Base-by-base conservation (phyloP, 2,329 filamentous ascomycete genomes). In the Metarhizium guizhouense region DNA sequence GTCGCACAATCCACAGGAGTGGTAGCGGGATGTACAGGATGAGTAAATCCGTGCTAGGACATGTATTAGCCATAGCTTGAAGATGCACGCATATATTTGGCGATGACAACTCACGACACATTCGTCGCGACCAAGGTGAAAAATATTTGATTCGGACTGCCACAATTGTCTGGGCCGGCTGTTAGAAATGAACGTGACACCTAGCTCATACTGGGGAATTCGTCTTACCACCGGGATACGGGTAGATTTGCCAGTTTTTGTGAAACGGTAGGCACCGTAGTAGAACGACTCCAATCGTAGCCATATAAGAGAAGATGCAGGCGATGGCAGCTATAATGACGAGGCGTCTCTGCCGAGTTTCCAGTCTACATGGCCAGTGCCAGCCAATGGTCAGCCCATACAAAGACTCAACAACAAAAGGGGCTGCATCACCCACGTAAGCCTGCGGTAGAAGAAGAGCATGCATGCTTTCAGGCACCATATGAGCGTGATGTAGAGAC, bases 381-480 rank as follows among this genome's bases (percentile, higher is more conserved):
- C 40, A 6, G 40, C 6, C 14, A 2, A 1, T 25, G 43, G 13
- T 48, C 25, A 25, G 45, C 20, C 18, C n/a, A 25, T 5, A 14
- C 32, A 11, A 11, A 34, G 32, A 34, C 4, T 25, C 25, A 4
- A 25, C 25, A 25, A 25, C 25, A 11, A 11, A 34, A 11, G 32
- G 32, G 50, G 20, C 18, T n/a, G 11, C 1, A 10, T 48, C 5
- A 64, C 67, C 42, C 62, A 72, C 70, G 72, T 73, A 25, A 74
- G 60, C 38, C 71, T 65, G 18, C 66, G 62, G 61, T 69, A 72
- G 57, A 72, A 70, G 58, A 68, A 72, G 47, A 73, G 56, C 61
- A 72, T 70, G 60, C 69, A 71, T 2, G 64, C 66, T 57, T 73
- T 74, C 29, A 74, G 58, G 58, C 66, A 63, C 71, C 71, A 74